Evolutionary conservation across 2,329 filamentous ascomycete species (phyloP), one percentile per base, ranked within the genome.

Genomic region (Talaromyces albobiverticillius): DNA sequence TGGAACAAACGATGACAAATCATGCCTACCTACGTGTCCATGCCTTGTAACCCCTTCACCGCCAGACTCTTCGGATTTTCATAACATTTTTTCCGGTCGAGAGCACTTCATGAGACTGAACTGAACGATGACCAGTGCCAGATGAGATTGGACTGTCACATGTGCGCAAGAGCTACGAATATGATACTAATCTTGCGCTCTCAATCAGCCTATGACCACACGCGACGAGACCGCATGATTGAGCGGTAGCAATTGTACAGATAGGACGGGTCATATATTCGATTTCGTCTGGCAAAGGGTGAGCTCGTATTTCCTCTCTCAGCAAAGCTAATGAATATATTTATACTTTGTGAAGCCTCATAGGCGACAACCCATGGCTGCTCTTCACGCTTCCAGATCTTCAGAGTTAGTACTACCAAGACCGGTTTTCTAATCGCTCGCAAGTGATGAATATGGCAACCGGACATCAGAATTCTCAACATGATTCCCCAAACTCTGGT

Each of bases 11-110:
- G 36, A 47, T 31, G 6, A 47, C 46, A 16, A 47, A 47, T 16
- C 9, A 20, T 26, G 46, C 46, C 34, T 49, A 11, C n/a, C 11
- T 5, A 49, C 46, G 11, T 26, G 22, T 40, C 32, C 16, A 16
- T 49, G 32, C 32, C 34, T 49, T 43, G n/a, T n/a, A n/a, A n/a
- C n/a, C n/a, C n/a, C n/a, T 49, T 49, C 32, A 49, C 46, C 34
- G 46, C 46, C 46, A 49, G 34, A 16, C 6, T 49, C 13, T 40
- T 26, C 5, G 31, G 32, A 25, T 29, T 40, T 14, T 40, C 20
- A 49, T 49, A 6, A 4, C 2, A 29, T 40, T 1, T 49, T 40
- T 40, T 40, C 11, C 46, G 46, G 20, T 40, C 22, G 16, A 49
- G 32, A 20, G 16, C 22, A 9, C 46, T 40, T 38, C 46, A 38